Evolutionary conservation across 148 eudicot species (phyloP).

Genomic region (Fallopia convolvulus): DNA sequence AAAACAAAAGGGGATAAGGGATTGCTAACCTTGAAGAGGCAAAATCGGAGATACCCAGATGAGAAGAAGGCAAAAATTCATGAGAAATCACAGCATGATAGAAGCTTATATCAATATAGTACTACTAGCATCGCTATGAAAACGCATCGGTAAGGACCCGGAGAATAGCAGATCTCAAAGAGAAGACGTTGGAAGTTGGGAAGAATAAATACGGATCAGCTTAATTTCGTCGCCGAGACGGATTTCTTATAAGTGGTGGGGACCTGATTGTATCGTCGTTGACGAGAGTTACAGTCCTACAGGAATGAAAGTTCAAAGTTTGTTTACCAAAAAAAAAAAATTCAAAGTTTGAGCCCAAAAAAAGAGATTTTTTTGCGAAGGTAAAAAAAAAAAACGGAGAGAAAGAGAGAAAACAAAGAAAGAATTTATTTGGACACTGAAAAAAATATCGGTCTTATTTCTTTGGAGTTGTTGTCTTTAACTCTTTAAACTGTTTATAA

Average conservation of each 20-base stretch:
- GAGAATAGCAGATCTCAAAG: background rate
- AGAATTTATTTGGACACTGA: too few species aligned
- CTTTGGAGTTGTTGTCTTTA: too few species aligned
- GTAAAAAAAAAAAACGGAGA: too few species aligned
- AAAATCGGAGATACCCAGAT: conserved; percentile 5
- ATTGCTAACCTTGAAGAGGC: conserved; percentile 2
- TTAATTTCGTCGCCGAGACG: background rate
- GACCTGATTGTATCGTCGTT: background rate
- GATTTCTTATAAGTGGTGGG: background rate
- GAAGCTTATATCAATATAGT: background rate
- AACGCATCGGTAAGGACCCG: background rate
- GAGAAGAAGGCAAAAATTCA: background rate
- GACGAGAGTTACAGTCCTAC: background rate
- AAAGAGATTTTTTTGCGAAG: background rate
- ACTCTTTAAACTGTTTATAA: too few species aligned
- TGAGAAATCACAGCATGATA: background rate
- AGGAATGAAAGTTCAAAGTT: background rate
- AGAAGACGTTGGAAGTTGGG: background rate
- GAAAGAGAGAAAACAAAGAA: too few species aligned
- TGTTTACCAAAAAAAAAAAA: background rate
- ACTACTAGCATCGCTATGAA: background rate
- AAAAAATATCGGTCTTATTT: too few species aligned
- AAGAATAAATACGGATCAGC: background rate
- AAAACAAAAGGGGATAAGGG: background rate
- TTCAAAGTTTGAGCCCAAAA: background rate